phyloP scores from a whole-genome alignment of 2,329 filamentous ascomycete species.

The Cladophialophora carrionii region DNA sequence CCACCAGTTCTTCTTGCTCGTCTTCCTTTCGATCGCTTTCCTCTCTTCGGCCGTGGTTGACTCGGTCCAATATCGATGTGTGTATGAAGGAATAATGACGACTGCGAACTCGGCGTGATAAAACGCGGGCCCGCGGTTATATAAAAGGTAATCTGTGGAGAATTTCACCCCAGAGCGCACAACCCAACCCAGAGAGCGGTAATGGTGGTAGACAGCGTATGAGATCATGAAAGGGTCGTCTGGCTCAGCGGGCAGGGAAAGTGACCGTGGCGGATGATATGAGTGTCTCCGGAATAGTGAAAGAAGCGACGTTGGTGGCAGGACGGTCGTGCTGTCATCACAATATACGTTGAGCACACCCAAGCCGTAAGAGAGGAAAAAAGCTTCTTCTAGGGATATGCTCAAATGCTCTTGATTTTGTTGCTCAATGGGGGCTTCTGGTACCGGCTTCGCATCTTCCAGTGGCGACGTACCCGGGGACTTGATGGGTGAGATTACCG shows the following conservation, averaged over 20 bases:
- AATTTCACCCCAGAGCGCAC: constrained; percentile 93
- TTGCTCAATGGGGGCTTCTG: constrained; percentile 37
- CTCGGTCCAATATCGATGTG: constrained; percentile 68
- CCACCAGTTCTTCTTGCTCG: constrained; percentile 52
- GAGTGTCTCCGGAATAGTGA: constrained; percentile 69
- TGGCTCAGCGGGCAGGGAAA: constrained; percentile 58
- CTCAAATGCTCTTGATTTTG: constrained; percentile 82
- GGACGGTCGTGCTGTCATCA: constrained; percentile 44
- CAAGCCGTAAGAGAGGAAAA: constrained; percentile 82
- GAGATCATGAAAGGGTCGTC: constrained; percentile 85
- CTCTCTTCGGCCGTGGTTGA: constrained; percentile 53
- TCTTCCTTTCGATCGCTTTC: constrained; percentile 53
- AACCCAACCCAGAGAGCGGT: constrained; percentile 92
- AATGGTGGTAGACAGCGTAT: constrained; percentile 93
- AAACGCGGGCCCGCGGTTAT: constrained; percentile 90
- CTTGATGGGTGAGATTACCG: constrained; percentile 39
- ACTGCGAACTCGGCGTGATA: constrained; percentile 92
- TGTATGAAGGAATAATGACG: constrained; percentile 81
- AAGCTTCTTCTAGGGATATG: constrained; percentile 83
- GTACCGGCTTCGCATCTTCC: constrained; percentile 21
- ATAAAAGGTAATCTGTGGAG: constrained; percentile 90
- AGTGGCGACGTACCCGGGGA: constrained; percentile 29
- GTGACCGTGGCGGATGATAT: constrained; percentile 64
- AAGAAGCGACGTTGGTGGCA: constrained; percentile 64
- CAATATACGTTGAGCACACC: constrained; percentile 68